Conservation (phyloP, 2,329 filamentous ascomycete species). For the Sphaerostilbella broomeana region DNA sequence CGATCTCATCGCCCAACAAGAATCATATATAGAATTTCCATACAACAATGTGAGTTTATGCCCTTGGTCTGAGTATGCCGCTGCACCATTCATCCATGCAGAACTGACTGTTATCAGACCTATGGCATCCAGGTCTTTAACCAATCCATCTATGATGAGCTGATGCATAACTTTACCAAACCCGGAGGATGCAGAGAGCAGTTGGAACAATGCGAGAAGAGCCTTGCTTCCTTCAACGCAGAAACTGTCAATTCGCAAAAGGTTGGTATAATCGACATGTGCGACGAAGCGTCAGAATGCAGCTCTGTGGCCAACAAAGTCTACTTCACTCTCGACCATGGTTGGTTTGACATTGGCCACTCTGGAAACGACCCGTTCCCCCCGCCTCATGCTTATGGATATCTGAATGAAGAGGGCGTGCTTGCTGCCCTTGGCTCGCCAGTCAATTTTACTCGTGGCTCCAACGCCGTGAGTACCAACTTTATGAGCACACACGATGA, state of each 20-base stretch:
- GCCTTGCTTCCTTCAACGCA: slow-evolving; percentile 45
- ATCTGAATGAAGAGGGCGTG: slow-evolving; percentile 51
- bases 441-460: slow-evolving; percentile 48
- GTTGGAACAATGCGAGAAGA: slow-evolving; percentile 44
- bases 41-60: slow-evolving; percentile 48
- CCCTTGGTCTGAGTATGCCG: not conserved
- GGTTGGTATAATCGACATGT: slow-evolving; percentile 24
- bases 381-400: slow-evolving; percentile 52
- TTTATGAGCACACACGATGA: slow-evolving; percentile 58
- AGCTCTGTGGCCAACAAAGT: slow-evolving; percentile 47
- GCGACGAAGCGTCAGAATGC: slow-evolving; percentile 44
- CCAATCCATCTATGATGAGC: slow-evolving; percentile 30
- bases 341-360: slow-evolving; percentile 56
- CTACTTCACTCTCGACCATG: slow-evolving; percentile 49
- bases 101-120: slow-evolving; percentile 18
- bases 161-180: slow-evolving; percentile 25
- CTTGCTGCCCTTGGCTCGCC: slow-evolving; percentile 55
- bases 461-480: slow-evolving; percentile 36
- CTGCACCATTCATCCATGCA: slow-evolving; percentile 1
- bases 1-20: slow-evolving; percentile 55
- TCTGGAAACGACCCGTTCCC: slow-evolving; percentile 54
- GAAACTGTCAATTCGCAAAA: slow-evolving; percentile 33
- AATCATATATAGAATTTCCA: slow-evolving; percentile 50
- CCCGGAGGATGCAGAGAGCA: slow-evolving; percentile 46
- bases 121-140: slow-evolving; percentile 56